Evolutionary conservation across 371 early-diverging fungal species (phyloP).

Genomic region (Batkoa obscura): DNA sequence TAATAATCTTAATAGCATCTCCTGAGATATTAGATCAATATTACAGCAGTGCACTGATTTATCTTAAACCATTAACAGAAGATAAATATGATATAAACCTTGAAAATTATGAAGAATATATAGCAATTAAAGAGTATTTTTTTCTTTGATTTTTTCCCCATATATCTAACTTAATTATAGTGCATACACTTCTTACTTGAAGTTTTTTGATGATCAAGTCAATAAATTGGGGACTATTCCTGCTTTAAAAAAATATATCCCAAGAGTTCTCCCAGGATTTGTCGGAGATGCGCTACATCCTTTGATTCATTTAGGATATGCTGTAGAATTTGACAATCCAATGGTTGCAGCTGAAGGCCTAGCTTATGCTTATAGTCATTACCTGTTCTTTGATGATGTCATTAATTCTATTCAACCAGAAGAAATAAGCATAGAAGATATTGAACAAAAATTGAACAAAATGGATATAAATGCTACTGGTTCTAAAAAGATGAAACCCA

Average conservation of each 20-base stretch:
- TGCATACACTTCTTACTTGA: constrained; percentile 1
- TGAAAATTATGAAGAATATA: too few relatives aligned
- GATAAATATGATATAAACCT: too few relatives aligned
- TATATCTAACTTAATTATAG: background rate
- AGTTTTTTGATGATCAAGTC: constrained; percentile 5
- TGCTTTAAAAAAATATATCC: constrained; percentile 4
- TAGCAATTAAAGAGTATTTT: too few relatives aligned
- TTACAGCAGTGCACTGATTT: too few relatives aligned
- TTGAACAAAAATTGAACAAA: background rate
- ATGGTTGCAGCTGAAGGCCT: constrained; percentile 4
- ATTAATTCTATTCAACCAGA: background rate
- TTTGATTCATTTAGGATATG: constrained; percentile 8
- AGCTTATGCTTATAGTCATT: constrained; percentile 5
- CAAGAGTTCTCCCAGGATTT: background rate
- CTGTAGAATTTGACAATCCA: constrained; percentile 4
- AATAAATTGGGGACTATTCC: background rate
- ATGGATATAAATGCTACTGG: too few relatives aligned
- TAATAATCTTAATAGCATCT: too few relatives aligned
- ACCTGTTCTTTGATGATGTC: background rate
- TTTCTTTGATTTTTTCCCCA: too few relatives aligned
- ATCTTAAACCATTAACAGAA: too few relatives aligned
- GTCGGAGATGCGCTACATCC: constrained; percentile 6
- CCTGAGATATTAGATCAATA: too few relatives aligned
- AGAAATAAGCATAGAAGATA: background rate
- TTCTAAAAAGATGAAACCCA: too few relatives aligned